A percentile compares a stretch with the other conserved stretches of the same genome.
Evolutionary conservation across 371 early-diverging fungal genomes (phyloP).

Genomic region (Lichtheimia hyalospora): DNA sequence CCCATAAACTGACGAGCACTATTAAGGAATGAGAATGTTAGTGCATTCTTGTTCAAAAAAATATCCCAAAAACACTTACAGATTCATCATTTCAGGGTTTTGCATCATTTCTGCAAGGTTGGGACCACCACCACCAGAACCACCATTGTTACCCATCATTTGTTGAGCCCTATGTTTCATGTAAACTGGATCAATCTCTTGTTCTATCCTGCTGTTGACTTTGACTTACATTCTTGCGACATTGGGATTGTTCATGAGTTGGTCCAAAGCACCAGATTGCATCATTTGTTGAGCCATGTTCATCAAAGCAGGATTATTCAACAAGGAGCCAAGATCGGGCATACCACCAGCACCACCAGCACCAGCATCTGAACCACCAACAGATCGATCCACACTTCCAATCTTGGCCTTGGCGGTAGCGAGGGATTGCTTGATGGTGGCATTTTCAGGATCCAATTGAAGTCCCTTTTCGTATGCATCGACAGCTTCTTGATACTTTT

Average conservation of each 20-base stretch:
- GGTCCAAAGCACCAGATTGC: constrained; percentile 84
- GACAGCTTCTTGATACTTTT: constrained; percentile 80
- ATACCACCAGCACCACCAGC: constrained; percentile 61
- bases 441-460: constrained; percentile 86
- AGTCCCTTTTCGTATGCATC: constrained; percentile 93
- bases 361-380: constrained; percentile 30
- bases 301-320: constrained; percentile 93
- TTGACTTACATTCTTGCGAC: constrained; percentile 75
- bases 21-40: background rate
- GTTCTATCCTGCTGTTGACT: background rate
- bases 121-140: constrained; percentile 41
- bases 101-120: constrained; percentile 73
- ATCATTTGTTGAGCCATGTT: constrained; percentile 94
- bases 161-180: constrained; percentile 62
- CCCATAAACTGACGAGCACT: constrained; percentile 78
- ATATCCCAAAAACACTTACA: constrained; percentile 49
- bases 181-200: constrained; percentile 1
- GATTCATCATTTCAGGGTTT: constrained; percentile 74
- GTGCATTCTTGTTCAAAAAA: background rate
- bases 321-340: constrained; percentile 62
- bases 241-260: constrained; percentile 89
- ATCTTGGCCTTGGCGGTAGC: constrained; percentile 60
- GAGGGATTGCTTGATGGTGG: constrained; percentile 63
- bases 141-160: constrained; percentile 56
- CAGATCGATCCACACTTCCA: constrained; percentile 34